These are phyloP conservation scores for Calcarisporium arbuscula DNA, from an alignment of 2,329 filamentous ascomycete genomes.

Conservation along the genomic window DNA sequence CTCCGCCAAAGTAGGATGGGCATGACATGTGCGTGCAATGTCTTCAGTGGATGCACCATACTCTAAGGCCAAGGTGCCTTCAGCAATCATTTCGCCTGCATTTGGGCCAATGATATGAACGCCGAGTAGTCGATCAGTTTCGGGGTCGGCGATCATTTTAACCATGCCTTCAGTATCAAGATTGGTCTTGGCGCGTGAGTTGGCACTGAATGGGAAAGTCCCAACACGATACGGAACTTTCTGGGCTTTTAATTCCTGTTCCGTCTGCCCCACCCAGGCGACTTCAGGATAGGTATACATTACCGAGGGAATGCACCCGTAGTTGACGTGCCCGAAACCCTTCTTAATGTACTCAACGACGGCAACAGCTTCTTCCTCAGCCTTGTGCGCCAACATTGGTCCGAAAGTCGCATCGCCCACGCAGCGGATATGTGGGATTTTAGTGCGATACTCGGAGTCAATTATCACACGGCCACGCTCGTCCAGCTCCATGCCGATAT, in stretches of 20 bases:
- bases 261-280: conserved; percentile 96
- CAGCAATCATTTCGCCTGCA: conserved; percentile 98
- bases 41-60: conserved; percentile 96
- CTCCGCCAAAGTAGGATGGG: conserved; percentile 91
- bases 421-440: conserved; percentile 92
- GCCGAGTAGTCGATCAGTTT: conserved; percentile 92
- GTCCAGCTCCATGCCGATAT: conserved; percentile 85
- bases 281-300: conserved; percentile 99
- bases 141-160: conserved; percentile 92
- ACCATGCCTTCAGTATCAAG: conserved; percentile 91
- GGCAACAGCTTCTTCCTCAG: conserved; percentile 94
- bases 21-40: conserved; percentile 90
- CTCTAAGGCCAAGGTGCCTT: conserved; percentile 90
- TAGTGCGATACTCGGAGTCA: conserved; percentile 98
- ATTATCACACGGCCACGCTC: conserved; percentile 93
- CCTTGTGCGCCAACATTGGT: conserved; percentile 98
- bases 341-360: conserved; percentile 97
- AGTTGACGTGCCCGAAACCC: conserved; percentile 98
- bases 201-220: conserved; percentile 95
- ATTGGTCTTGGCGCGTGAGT: conserved; percentile 98
- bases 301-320: conserved; percentile 92
- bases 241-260: conserved; percentile 87
- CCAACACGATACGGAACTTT: conserved; percentile 90
- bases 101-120: conserved; percentile 95
- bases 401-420: conserved; percentile 96